Evolutionary conservation across 345 rosid genomes (phyloP).

Genomic region (Dipteronia dyeriana): DNA sequence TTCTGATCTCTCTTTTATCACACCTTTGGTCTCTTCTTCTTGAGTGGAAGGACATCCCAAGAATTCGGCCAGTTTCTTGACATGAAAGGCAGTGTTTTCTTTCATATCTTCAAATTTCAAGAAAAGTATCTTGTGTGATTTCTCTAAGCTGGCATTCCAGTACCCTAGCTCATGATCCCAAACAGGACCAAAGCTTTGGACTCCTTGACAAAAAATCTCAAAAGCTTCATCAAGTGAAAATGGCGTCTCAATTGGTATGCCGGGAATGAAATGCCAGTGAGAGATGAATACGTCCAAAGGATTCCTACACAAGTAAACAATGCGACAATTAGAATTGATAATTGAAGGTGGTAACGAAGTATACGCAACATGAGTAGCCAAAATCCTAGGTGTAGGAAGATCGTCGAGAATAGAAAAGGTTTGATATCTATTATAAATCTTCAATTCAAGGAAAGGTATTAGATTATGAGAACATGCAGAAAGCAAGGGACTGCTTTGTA

Average conservation of each 20-base stretch:
- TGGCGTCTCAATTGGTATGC: neutral
- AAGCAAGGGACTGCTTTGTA: neutral
- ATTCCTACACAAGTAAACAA: conserved; percentile 13
- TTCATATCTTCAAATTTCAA: conserved; percentile 34
- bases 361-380: conserved; percentile 28
- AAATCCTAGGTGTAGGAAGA: neutral
- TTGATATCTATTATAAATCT: neutral
- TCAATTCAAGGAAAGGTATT: neutral
- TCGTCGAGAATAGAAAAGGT: neutral
- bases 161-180: too few species aligned
- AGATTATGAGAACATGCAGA: neutral
- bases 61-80: too few species aligned
- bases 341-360: conserved; percentile 17
- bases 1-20: conserved; percentile 27
- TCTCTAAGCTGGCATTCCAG: conserved; percentile 19
- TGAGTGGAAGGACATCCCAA: neutral
- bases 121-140: conserved; percentile 23
- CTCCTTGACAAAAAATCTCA: conserved; percentile 31
- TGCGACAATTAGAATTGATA: conserved; percentile 9
- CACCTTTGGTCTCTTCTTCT: conserved; percentile 26
- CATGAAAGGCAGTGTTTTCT: neutral
- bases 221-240: conserved; percentile 18
- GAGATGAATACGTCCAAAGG: conserved; percentile 34
- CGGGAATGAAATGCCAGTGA: conserved; percentile 17
- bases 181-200: conserved; percentile 12